Evolutionary conservation across 2,329 filamentous ascomycete genomes (phyloP), one percentile per base, ranked within the genome.

Genomic region (Aureobasidium sp.): DNA sequence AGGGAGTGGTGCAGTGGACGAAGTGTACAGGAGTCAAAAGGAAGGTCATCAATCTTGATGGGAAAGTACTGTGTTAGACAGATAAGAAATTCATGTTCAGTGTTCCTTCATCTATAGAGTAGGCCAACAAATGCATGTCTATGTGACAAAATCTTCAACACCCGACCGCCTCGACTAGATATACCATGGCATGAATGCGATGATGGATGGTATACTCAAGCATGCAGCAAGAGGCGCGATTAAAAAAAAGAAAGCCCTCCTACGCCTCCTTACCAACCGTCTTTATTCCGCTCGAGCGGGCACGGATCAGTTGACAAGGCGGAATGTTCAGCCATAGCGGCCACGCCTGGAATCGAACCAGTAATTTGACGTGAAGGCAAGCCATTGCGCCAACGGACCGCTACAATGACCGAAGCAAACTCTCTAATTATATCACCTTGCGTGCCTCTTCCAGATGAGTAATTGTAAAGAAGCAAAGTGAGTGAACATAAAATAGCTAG

Each of bases 1-100:
- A 62, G 20, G 67, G 67, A 1, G 65, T 76, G 69, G 71, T 69
- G 27, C 63, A 39, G 29, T 48, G 61, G 47, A 66, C 62, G 2
- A 62, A 44, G 32, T 59, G 60, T 24, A 3, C 15, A 20, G 52
- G 52, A 17, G 39, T 34, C 7, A 44, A 44, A 17, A 56, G 52
- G 5, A 32, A 12, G 9, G 39, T 56, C 27, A n/a, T 56, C 7
- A 56, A 56, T 56, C 34, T 56, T 3, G 26, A 24, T 3, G 52
- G 39, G 12, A 56, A 2, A 4, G 34, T 37, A 10, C 26, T 56
- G 17, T 56, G 52, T 34, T 56, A 27, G 43, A 7, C 27, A 32
- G 5, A 5, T 32, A 8, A 32, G 29, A 32, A 5, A 32, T 20
- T 20, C 1, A 20, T 20, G 20, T 20, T 1, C 20, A 20, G 1